Evolutionary conservation across 805 yeast species (phyloP).

Genomic region (Priceomyces haplophilus): DNA sequence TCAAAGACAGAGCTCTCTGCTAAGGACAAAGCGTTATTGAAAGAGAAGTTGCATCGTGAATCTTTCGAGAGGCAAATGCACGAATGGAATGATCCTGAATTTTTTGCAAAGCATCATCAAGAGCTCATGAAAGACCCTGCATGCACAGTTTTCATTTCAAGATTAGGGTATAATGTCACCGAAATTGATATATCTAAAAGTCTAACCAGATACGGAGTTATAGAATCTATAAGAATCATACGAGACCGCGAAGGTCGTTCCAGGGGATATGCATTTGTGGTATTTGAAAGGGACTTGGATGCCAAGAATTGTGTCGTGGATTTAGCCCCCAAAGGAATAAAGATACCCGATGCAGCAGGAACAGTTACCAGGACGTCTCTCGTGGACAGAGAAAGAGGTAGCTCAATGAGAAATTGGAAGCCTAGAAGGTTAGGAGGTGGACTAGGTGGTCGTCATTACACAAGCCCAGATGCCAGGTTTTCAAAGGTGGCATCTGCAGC

Average conservation of each 20-base stretch:
- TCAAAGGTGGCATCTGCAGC: slow-evolving; percentile 36
- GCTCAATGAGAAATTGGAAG: slow-evolving; percentile 62
- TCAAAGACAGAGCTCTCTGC: not conserved
- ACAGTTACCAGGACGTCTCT: slow-evolving; percentile 47
- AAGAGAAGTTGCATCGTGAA: slow-evolving; percentile 10
- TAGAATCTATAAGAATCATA: slow-evolving; percentile 50
- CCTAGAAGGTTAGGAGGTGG: slow-evolving; percentile 89
- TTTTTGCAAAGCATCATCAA: slow-evolving; percentile 26
- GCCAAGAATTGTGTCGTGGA: slow-evolving; percentile 61
- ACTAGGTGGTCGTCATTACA: slow-evolving; percentile 77
- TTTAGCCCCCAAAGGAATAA: slow-evolving; percentile 45
- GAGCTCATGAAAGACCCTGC: slow-evolving; percentile 57
- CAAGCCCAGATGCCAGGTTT: slow-evolving; percentile 27
- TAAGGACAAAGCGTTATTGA: slow-evolving; percentile 5
- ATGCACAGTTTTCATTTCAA: slow-evolving; percentile 71
- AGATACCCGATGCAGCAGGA: slow-evolving; percentile 35
- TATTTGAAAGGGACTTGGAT: slow-evolving; percentile 58
- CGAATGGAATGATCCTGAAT: slow-evolving; percentile 33
- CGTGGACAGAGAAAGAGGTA: slow-evolving; percentile 72
- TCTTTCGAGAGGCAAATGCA: slow-evolving; percentile 22
- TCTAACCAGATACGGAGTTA: slow-evolving; percentile 65
- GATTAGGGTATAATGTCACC: slow-evolving; percentile 61
- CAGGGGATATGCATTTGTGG: slow-evolving; percentile 82
- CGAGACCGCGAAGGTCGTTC: slow-evolving; percentile 46
- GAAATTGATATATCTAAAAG: slow-evolving; percentile 67